Evolutionary conservation across 2,329 filamentous ascomycete species (phyloP), one percentile per base, ranked within the genome.

Genomic region (Aspergillus ibericus): DNA sequence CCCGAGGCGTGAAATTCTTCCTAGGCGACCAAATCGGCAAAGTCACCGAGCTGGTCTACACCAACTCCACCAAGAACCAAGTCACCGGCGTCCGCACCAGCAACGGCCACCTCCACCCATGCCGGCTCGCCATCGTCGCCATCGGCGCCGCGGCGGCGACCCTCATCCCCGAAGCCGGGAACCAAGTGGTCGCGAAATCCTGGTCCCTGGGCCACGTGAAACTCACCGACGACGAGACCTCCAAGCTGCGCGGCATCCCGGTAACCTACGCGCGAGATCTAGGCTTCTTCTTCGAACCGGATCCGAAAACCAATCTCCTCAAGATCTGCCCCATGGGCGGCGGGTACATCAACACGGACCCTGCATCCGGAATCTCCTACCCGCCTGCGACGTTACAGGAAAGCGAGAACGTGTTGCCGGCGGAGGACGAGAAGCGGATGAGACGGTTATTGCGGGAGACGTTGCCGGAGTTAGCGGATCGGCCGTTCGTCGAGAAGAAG

Each of bases 271-370:
- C 82, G 1, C 80, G 85, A 1, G 85, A 88, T 60, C 73, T 88
- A 0, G 85, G 85, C 0, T 88, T 88, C 75, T 85, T 86, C 72
- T 88, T 88, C 58, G 86, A 88, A 69, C 85, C 86, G 0, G 85
- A 88, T 62, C 81, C 78, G 0, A 77, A 79, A 60, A 87, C 84
- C 0, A 79, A 80, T 20, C 69, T 87, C 4, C 72, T 88, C 44
- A 88, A 88, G 72, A 66, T 88, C 9, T 87, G 84, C 63, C 83
- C 84, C 0, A 79, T 83, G 68, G 84, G 84, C 1, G 82, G 80
- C 0, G 86, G 85, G 0, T 85, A 78, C 61, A 76, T 78, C 51
- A 83, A 85, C 44, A 81, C 81, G 12, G 81, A 84, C 59, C 68
- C 66, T 1, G 67, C 64, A 53, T 71, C 48, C 47, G 80, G 69